Conservation (phyloP, 164 flowering plant species). For the Santalum album region DNA sequence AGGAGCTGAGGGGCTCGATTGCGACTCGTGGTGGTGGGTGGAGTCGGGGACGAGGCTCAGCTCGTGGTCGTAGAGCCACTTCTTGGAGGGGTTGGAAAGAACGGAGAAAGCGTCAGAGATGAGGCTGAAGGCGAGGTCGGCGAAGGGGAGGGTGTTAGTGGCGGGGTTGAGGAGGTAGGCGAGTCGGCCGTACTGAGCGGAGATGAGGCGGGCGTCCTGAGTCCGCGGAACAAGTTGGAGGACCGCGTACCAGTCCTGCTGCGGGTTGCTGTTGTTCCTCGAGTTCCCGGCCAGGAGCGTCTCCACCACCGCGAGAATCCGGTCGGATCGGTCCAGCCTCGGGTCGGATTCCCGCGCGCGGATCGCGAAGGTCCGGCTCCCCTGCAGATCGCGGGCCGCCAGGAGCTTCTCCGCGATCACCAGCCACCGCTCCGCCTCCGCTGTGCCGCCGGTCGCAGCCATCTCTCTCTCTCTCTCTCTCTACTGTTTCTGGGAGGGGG, state of each 20-base stretch:
- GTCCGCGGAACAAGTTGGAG: slow-evolving; percentile 30
- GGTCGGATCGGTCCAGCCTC: slow-evolving; percentile 22
- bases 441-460: slow-evolving; percentile 13
- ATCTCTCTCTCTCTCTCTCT: too few species aligned
- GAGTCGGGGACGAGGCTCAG: slow-evolving; percentile 11
- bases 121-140: slow-evolving; percentile 45
- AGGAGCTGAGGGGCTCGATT: too few species aligned
- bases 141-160: slow-evolving; percentile 30
- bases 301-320: slow-evolving; percentile 41
- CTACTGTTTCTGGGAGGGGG: too few species aligned
- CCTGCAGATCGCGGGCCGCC: slow-evolving; percentile 27
- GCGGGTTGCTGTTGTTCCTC: slow-evolving; percentile 15
- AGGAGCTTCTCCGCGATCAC: slow-evolving; percentile 35
- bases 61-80: slow-evolving; percentile 37
- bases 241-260: slow-evolving; percentile 42
- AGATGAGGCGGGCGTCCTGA: slow-evolving; percentile 27
- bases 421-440: slow-evolving; percentile 42
- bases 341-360: slow-evolving; percentile 42
- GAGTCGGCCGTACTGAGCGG: slow-evolving; percentile 45
- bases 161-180: slow-evolving; percentile 41
- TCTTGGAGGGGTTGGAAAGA: slow-evolving; percentile 40
- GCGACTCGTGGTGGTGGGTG: neutral
- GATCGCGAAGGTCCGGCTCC: slow-evolving; percentile 34
- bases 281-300: slow-evolving; percentile 38
- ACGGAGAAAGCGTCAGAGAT: slow-evolving; percentile 50